Percentiles rank a stretch among this genome's conserved stretches.
These are phyloP conservation scores for Lyophyllum decastes DNA, from an alignment of 768 basidiomycete genomes.

Conservation along the genomic window DNA sequence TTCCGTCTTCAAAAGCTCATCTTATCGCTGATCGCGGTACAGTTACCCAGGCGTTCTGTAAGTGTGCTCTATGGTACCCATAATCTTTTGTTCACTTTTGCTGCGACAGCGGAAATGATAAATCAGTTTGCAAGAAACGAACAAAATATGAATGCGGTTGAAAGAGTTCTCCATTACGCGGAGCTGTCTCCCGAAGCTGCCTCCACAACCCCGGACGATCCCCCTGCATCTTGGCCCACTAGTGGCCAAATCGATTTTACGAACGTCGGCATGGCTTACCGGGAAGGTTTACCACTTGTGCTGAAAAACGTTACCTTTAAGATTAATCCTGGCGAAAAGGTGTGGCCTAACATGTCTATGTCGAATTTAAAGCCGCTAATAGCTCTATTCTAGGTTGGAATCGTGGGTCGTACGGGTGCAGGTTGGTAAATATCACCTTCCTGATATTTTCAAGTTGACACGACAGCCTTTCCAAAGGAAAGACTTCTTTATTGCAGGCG, in stretches of 20 bases:
- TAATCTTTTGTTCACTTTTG: neutral
- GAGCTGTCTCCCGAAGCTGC: conserved; percentile 60
- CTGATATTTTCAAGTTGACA: neutral
- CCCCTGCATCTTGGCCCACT: conserved; percentile 49
- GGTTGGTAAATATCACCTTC: conserved; percentile 20
- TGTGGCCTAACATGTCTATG: conserved; percentile 20
- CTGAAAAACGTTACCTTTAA: conserved; percentile 60
- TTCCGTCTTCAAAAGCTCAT: neutral
- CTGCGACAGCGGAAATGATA: conserved; percentile 49
- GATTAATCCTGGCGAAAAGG: conserved; percentile 66
- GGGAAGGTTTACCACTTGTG: conserved; percentile 64
- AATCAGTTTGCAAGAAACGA: conserved; percentile 60
- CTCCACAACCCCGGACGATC: conserved; percentile 42
- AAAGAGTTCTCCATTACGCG: conserved; percentile 69
- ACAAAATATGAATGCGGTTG: conserved; percentile 74
- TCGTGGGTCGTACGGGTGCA: conserved; percentile 51
- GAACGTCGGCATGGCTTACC: conserved; percentile 58
- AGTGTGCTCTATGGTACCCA: conserved; percentile 16
- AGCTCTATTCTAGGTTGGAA: conserved; percentile 36
- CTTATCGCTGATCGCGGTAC: neutral
- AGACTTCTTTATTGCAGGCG: conserved; percentile 59
- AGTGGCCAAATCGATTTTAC: conserved; percentile 58
- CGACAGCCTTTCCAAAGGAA: conserved; percentile 32
- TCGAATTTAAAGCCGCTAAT: conserved; percentile 1
- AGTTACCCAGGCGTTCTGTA: conserved; percentile 60